These are phyloP conservation scores for Boletus eberwhitei DNA, from an alignment of 768 basidiomycete species.

Conservation along the genomic window DNA sequence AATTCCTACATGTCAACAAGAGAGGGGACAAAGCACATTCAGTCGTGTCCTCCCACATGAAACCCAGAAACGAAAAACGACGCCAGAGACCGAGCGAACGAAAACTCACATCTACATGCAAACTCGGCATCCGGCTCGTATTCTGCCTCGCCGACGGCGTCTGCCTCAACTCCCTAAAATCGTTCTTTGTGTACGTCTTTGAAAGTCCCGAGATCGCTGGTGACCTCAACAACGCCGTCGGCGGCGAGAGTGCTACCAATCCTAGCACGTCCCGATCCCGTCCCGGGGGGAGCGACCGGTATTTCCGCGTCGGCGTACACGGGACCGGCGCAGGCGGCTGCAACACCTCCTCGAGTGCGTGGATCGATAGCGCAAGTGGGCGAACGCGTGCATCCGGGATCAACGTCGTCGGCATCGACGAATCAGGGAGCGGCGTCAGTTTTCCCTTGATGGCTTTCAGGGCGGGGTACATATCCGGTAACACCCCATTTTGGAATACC, in stretches of 20 bases:
- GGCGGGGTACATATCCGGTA: conserved; percentile 26
- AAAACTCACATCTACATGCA: conserved; percentile 68
- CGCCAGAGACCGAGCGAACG: background rate
- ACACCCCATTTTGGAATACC: conserved; percentile 27
- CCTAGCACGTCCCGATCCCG: conserved; percentile 38
- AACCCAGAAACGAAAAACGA: background rate
- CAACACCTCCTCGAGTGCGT: conserved; percentile 48
- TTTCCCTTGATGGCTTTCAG: conserved; percentile 34
- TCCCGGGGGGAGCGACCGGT: conserved; percentile 25
- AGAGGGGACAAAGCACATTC: background rate
- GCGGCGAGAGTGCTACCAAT: conserved; percentile 65
- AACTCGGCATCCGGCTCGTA: conserved; percentile 82
- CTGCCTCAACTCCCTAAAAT: conserved; percentile 75
- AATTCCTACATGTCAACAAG: conserved; percentile 28
- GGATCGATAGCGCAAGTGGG: conserved; percentile 41
- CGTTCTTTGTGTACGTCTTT: conserved; percentile 77
- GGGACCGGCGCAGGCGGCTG: conserved; percentile 39
- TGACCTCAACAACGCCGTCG: conserved; percentile 64
- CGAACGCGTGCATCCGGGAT: conserved; percentile 31
- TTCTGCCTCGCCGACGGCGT: conserved; percentile 59
- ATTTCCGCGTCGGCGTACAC: conserved; percentile 51
- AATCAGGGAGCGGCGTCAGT: conserved; percentile 27
- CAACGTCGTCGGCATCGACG: conserved; percentile 26
- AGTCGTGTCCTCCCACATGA: background rate
- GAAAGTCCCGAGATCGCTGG: conserved; percentile 75